phyloP scores from a whole-genome alignment of 2,329 filamentous ascomycete genomes.

The Coleophoma cylindrospora region DNA sequence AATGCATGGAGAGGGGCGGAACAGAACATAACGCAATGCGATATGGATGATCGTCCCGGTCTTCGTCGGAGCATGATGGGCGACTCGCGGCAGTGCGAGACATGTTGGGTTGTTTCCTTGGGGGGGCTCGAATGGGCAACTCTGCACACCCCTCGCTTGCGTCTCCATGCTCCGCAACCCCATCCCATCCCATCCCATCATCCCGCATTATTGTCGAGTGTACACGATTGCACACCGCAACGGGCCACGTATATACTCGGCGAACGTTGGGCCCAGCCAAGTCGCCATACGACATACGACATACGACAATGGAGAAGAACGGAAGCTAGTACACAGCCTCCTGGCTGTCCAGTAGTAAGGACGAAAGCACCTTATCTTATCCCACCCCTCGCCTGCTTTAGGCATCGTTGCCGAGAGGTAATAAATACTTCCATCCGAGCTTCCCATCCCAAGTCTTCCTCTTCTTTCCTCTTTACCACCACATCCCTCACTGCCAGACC shows the following conservation, averaged over 20 bases:
- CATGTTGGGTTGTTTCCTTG: too few relatives aligned
- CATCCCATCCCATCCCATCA: too few relatives aligned
- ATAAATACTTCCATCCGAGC: neutral
- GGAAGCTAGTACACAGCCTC: neutral
- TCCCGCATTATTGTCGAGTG: too few relatives aligned
- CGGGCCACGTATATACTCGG: neutral
- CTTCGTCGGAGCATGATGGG: too few relatives aligned
- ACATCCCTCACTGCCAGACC: neutral
- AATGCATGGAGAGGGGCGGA: too few relatives aligned
- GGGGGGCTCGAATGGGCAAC: too few relatives aligned
- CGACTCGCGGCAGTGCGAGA: too few relatives aligned
- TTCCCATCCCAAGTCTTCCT: conserved; percentile 2
- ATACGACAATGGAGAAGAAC: neutral
- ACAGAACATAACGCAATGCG: too few relatives aligned
- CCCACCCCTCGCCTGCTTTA: neutral
- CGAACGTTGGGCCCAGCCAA: neutral
- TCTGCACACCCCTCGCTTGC: too few relatives aligned
- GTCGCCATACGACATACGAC: neutral
- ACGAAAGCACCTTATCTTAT: neutral
- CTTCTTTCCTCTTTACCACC: conserved; percentile 1
- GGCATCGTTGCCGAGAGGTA: neutral
- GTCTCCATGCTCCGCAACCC: too few relatives aligned
- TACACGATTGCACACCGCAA: too few relatives aligned
- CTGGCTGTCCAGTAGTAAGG: neutral
- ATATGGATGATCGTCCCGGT: too few relatives aligned